Evolutionary conservation across 371 early-diverging fungal species (phyloP).

Genomic region (Mortierella sp.): DNA sequence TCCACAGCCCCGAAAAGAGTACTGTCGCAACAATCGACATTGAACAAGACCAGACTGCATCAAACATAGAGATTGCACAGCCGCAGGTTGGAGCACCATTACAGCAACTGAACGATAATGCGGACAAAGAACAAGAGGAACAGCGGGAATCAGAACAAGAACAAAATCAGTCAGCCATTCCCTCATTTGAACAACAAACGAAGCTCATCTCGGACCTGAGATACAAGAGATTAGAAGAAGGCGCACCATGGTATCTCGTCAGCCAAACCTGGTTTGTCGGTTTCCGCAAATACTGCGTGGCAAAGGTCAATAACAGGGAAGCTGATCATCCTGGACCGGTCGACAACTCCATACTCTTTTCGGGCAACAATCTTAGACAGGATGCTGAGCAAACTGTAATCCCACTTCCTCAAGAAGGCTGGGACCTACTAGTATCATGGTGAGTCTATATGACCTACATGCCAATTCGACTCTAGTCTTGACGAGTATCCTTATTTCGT

Average conservation of each 20-base stretch:
- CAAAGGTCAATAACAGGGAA: not conserved
- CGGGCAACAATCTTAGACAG: slow-evolving; percentile 5
- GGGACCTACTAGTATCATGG: slow-evolving; percentile 48
- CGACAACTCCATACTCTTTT: slow-evolving; percentile 40
- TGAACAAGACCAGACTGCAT: not conserved
- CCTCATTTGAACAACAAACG: slow-evolving; percentile 17
- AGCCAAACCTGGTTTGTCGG: slow-evolving; percentile 21
- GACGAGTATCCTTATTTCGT: not conserved
- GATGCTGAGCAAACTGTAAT: slow-evolving; percentile 11
- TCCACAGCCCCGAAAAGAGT: slow-evolving; percentile 49
- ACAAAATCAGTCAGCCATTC: slow-evolving; percentile 1
- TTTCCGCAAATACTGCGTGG: slow-evolving; percentile 41
- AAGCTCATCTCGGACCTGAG: slow-evolving; percentile 5
- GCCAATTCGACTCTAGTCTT: not conserved
- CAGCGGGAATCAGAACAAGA: slow-evolving; percentile 2
- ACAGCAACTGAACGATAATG: not conserved
- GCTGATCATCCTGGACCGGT: slow-evolving; percentile 34
- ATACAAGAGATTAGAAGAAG: slow-evolving; percentile 25
- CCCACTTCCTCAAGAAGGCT: slow-evolving; percentile 42
- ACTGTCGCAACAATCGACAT: slow-evolving; percentile 4
- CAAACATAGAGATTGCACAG: not conserved
- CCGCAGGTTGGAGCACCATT: not conserved
- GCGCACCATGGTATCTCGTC: slow-evolving; percentile 44
- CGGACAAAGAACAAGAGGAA: not conserved
- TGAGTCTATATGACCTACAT: slow-evolving; percentile 11